Percentiles rank a stretch among this genome's conserved stretches.
Evolutionary conservation across 2,329 filamentous ascomycete species (phyloP).

Genomic region (Botrytis fragariae): DNA sequence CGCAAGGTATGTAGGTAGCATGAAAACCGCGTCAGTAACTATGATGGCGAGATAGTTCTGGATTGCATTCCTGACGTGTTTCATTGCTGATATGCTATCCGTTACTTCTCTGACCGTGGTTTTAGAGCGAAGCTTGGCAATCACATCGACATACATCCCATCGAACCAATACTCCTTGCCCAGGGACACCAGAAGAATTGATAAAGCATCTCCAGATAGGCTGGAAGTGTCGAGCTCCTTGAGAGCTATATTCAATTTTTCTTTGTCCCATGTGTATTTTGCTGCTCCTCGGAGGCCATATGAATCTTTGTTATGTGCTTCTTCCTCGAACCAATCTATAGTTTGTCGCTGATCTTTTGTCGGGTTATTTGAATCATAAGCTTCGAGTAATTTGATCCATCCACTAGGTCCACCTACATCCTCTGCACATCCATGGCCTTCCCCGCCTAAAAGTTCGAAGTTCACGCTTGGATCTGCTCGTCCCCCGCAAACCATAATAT

Average conservation of each 20-base stretch:
- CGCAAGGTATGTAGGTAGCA: no score
- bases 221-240: neutral
- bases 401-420: neutral
- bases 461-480: neutral
- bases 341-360: neutral
- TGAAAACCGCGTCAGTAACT: no score
- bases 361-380: neutral
- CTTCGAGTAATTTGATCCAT: neutral
- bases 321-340: neutral
- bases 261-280: conserved; percentile 9
- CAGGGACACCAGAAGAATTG: neutral
- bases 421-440: conserved; percentile 1
- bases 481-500: neutral
- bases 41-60: no score
- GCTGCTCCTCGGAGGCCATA: neutral
- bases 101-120: neutral
- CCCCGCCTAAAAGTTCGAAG: neutral
- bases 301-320: neutral
- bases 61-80: no score
- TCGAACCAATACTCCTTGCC: neutral
- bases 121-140: neutral
- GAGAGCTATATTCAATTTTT: neutral
- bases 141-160: neutral
- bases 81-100: neutral
- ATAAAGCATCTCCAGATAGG: rapidly evolving